Evolutionary conservation across 2,329 filamentous ascomycete genomes (phyloP), one percentile per base, ranked within the genome.

Genomic region (Scorias spongiosa): DNA sequence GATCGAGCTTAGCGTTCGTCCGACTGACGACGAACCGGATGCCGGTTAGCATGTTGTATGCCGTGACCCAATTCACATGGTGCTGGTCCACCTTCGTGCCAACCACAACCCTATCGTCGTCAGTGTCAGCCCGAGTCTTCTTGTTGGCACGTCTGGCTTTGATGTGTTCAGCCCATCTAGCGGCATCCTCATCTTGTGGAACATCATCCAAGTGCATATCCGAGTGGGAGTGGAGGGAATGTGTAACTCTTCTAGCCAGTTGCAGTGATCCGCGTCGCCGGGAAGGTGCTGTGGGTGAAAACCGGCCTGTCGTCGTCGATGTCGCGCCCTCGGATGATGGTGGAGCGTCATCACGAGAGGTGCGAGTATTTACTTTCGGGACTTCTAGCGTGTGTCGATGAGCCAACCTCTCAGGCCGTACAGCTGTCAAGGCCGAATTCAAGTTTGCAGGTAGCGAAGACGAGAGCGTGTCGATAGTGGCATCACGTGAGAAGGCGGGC

Each of bases 11-110:
- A 39, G 91, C 91, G 60, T 98, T 96, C 45, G 88, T 94, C 56
- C 91, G 76, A 50, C 88, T 96, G 20, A 98, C 91, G 38, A 86
- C 88, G 56, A 96, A 94, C 44, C 91, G 87, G 60, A 98, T 98
- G 50, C 91, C 91, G 34, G 91, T 98, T 67, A 98, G 75, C 91
- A 98, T 98, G 65, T 98, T 98, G 70, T 98, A 98, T 46, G 91
- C 91, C 2, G 87, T 95, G 39, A 93, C 87, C 80, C 84, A 98
- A 63, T 96, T 96, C 53, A 86, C 84, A 63, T 98, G 91, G 57
- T 85, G 84, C 68, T 96, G 88, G 60, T 98, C 91, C 42, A 98
- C 91, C 67, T 95, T 96, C 46, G 86, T 98, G 47, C 91, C 91
- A 14, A 98, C 88, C 29, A 96, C 75, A 9, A 98, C 89, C 26